Base-by-base conservation (phyloP, 2,329 filamentous ascomycete genomes). In the Xylariaceae sp. region DNA sequence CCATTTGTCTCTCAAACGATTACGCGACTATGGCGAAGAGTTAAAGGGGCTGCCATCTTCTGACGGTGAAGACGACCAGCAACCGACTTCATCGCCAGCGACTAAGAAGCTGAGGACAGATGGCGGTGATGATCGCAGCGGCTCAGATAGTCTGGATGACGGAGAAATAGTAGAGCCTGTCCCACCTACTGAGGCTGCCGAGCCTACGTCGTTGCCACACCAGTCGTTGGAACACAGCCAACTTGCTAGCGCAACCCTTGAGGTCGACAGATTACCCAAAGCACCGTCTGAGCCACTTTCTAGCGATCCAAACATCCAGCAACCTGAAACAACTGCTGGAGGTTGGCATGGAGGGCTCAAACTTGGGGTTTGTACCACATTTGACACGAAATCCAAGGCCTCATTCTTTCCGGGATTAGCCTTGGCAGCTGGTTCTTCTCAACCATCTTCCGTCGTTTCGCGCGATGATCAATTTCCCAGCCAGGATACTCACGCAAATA, bases 121-220 rank as follows among this genome's bases (percentile, higher is more conserved):
- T 11, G n/a, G 42, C 26, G 29, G 30, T n/a, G 38, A 41, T 19
- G 34, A 31, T 38, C 45, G 43, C 22, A 41, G 44, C 36, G 47
- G 48, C 15, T 49, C 53, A 19, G 57, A 55, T 26, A 47, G 50
- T 34, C 38, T 60, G 24, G 62, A 63, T 16, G 60, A 64, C 39
- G 62, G 59, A 37, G 60, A 64, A 49, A 59, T 59, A 49, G 51
- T 57, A 48, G 61, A 61, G 30, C 13, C 30, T 4, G 12, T n/a
- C 15, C 16, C 13, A 32, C 30, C 16, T n/a, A 7, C 30, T 32
- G 13, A 32, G 15, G 8, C 30, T 32, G 30, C 16, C 30, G 13
- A n/a, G n/a, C n/a, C n/a, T n/a, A n/a, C n/a, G n/a, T n/a, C 22
- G 11, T 26, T 26, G 22, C 22, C 6, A 26, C 22, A 26, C 11